Conservation (phyloP, 2,329 filamentous ascomycete genomes). For the Aplosporella prunicola region DNA sequence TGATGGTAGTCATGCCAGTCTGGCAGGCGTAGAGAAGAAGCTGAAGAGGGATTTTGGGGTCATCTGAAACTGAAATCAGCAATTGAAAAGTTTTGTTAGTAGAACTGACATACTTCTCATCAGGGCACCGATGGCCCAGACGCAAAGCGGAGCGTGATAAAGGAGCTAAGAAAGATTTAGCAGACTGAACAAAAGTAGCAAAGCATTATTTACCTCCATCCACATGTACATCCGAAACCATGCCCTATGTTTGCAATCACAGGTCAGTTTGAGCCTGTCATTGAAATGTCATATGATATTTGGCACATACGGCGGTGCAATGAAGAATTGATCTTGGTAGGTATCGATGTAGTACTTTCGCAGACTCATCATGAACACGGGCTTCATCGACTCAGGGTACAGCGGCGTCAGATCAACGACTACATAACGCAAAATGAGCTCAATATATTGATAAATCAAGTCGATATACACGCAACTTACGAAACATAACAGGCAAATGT, state of each 20-base stretch:
- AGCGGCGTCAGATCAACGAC: conserved; percentile 53
- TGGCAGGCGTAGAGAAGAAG: conserved; percentile 52
- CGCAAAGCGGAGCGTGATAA: conserved; percentile 51
- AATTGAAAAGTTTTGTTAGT: background rate
- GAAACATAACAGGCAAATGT: conserved; percentile 52
- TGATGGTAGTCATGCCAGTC: conserved; percentile 51
- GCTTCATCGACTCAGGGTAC: conserved; percentile 45
- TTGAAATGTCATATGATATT: background rate
- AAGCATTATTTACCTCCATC: conserved; percentile 37
- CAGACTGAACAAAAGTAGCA: background rate
- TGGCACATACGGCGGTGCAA: conserved; percentile 37
- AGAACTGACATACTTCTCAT: conserved; percentile 32
- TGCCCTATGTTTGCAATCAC: conserved; percentile 1
- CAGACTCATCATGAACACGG: conserved; percentile 40
- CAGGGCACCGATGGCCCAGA: conserved; percentile 51
- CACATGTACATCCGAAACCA: conserved; percentile 51
- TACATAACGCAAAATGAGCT: conserved; percentile 21
- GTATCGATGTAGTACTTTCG: conserved; percentile 50
- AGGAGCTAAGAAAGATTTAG: conserved; percentile 24
- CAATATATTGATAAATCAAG: background rate
- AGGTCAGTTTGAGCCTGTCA: background rate
- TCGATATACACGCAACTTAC: conserved; percentile 37
- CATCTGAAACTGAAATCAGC: conserved; percentile 33
- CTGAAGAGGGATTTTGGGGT: conserved; percentile 49
- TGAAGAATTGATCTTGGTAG: conserved; percentile 57